Evolutionary conservation across 1,139 yeast genomes (phyloP).

Genomic region (Yueomyces sp.): DNA sequence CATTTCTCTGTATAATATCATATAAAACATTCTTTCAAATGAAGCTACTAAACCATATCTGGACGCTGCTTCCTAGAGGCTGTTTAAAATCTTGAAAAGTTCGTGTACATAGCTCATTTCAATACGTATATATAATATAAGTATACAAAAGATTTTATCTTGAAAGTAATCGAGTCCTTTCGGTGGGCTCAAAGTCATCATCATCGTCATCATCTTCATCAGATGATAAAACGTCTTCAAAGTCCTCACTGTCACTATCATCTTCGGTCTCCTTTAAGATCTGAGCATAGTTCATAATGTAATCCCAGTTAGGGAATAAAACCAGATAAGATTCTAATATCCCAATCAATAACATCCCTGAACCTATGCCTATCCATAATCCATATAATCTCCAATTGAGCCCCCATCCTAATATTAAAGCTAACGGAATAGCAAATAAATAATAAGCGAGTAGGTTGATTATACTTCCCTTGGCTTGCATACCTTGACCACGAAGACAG

Average conservation of each 20-base stretch:
- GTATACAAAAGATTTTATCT: background rate
- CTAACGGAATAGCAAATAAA: constrained; percentile 56
- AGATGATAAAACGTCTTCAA: constrained; percentile 12
- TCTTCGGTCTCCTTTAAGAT: constrained; percentile 28
- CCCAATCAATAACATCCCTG: constrained; percentile 64
- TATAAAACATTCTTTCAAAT: too few relatives aligned
- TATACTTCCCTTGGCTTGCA: constrained; percentile 72
- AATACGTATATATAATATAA: too few relatives aligned
- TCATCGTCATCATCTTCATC: constrained; percentile 14
- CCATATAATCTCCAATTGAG: constrained; percentile 48
- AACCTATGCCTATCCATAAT: constrained; percentile 79
- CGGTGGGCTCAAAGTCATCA: background rate
- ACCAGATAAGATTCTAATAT: constrained; percentile 42
- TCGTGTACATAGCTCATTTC: too few relatives aligned
- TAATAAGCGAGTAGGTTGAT: constrained; percentile 70
- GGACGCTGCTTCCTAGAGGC: too few relatives aligned
- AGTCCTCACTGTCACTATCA: constrained; percentile 19
- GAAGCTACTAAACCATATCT: too few relatives aligned
- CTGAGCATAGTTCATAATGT: constrained; percentile 33
- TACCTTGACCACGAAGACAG: constrained; percentile 74
- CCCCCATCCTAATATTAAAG: constrained; percentile 47
- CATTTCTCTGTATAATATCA: background rate
- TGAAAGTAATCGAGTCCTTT: constrained; percentile 6
- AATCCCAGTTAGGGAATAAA: constrained; percentile 42
- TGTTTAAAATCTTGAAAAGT: too few relatives aligned